phyloP scores from a whole-genome alignment of 2,329 filamentous ascomycete genomes.

The Diaporthe australafricana region DNA sequence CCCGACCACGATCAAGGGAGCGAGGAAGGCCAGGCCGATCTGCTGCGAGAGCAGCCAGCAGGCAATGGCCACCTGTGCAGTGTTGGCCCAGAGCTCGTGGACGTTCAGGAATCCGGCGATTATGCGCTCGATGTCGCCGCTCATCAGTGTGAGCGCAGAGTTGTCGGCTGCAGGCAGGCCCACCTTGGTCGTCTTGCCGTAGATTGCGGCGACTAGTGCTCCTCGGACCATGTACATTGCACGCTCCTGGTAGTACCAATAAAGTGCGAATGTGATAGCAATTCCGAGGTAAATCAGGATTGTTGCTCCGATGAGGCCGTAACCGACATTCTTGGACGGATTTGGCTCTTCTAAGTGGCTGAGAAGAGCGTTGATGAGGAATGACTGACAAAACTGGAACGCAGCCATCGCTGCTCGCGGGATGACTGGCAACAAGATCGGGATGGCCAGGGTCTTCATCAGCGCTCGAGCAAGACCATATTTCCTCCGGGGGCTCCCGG shows the following conservation, averaged over 20 bases:
- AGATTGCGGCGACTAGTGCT: constrained; percentile 47
- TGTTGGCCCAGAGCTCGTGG: constrained; percentile 51
- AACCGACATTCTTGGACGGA: constrained; percentile 42
- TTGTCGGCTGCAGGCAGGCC: constrained; percentile 39
- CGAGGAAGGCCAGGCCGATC: constrained; percentile 47
- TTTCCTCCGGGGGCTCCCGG: constrained; percentile 31
- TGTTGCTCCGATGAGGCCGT: constrained; percentile 49
- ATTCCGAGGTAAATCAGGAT: constrained; percentile 49
- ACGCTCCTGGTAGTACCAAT: constrained; percentile 47
- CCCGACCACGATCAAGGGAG: constrained; percentile 46
- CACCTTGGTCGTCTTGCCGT: constrained; percentile 46
- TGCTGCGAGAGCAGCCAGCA: constrained; percentile 48
- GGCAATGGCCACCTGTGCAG: constrained; percentile 47
- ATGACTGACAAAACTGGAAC: constrained; percentile 56
- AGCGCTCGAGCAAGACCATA: constrained; percentile 47
- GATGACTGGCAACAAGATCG: constrained; percentile 49
- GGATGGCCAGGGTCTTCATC: constrained; percentile 45
- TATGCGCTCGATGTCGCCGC: constrained; percentile 51
- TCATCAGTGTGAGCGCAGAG: constrained; percentile 53
- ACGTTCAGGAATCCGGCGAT: constrained; percentile 44
- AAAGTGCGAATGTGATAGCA: constrained; percentile 47
- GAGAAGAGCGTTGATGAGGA: constrained; percentile 55
- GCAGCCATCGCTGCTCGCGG: constrained; percentile 52
- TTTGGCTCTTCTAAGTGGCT: constrained; percentile 45
- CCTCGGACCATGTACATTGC: constrained; percentile 40